phyloP scores from a whole-genome alignment of 352 stramenopile genomes.

The Globisporangium spiculum region DNA sequence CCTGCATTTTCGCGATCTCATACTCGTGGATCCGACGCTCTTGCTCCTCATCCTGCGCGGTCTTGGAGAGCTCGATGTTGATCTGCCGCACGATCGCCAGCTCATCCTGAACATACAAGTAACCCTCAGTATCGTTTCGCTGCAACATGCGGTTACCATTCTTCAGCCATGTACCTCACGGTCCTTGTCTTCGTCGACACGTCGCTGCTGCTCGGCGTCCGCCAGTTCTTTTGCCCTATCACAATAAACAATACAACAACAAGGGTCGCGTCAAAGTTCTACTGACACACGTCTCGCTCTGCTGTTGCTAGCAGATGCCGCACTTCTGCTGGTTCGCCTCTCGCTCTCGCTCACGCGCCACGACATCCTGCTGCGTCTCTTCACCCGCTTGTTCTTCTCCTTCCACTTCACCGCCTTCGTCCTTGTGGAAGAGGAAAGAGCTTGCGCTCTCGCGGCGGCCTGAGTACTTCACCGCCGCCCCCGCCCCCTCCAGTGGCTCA shows the following conservation, averaged over 20 bases:
- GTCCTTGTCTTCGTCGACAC: constrained; percentile 48
- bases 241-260: background rate
- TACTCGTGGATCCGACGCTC: constrained; percentile 62
- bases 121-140: background rate
- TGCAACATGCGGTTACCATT: background rate
- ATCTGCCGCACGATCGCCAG: constrained; percentile 68
- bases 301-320: background rate
- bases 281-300: too few relatives aligned
- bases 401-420: background rate
- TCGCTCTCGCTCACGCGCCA: constrained; percentile 35
- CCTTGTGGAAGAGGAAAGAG: background rate
- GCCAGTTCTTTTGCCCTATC: constrained; percentile 46
- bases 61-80: constrained; percentile 67
- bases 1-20: constrained; percentile 58
- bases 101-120: constrained; percentile 31
- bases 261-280: background rate
- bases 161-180: constrained; percentile 24
- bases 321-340: constrained; percentile 51
- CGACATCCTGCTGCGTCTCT: constrained; percentile 39
- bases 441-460: background rate
- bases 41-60: constrained; percentile 56
- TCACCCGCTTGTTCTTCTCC: constrained; percentile 7
- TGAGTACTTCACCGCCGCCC: background rate
- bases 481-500: background rate
- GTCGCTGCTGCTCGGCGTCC: constrained; percentile 55